A percentile compares a stretch with the other conserved stretches of the same genome.
Evolutionary conservation across 2,329 filamentous ascomycete genomes (phyloP).

Genomic region (Lachnellula cervina): DNA sequence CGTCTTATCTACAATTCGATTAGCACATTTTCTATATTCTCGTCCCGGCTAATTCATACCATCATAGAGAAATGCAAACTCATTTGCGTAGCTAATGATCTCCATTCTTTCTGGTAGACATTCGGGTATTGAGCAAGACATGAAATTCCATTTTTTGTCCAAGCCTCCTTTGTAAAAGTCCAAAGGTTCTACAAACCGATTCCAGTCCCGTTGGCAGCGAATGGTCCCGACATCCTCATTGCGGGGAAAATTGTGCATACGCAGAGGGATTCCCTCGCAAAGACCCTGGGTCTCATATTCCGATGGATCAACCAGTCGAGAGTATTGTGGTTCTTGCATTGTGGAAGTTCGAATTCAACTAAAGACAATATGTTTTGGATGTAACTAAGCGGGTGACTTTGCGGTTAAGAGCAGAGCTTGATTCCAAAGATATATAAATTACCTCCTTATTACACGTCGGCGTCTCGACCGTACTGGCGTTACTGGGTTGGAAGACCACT

Average conservation of each 20-base stretch:
- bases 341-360: background rate
- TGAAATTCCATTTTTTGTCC: constrained; percentile 6
- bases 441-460: no score
- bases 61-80: constrained; percentile 5
- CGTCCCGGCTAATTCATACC: background rate
- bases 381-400: no score
- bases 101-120: constrained; percentile 5
- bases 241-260: constrained; percentile 7
- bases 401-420: no score
- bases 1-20: background rate
- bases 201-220: constrained; percentile 35
- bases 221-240: constrained; percentile 31
- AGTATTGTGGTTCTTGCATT: background rate
- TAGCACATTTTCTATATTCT: background rate
- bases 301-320: background rate
- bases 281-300: background rate
- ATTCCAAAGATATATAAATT: no score
- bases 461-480: no score
- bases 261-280: background rate
- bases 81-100: constrained; percentile 6
- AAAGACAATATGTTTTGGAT: no score
- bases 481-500: no score
- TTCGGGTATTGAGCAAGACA: constrained; percentile 1
- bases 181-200: constrained; percentile 27
- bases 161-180: constrained; percentile 30